phyloP scores from a whole-genome alignment of 495 filamentous ascomycete genomes.

The Neurospora tetraspora region DNA sequence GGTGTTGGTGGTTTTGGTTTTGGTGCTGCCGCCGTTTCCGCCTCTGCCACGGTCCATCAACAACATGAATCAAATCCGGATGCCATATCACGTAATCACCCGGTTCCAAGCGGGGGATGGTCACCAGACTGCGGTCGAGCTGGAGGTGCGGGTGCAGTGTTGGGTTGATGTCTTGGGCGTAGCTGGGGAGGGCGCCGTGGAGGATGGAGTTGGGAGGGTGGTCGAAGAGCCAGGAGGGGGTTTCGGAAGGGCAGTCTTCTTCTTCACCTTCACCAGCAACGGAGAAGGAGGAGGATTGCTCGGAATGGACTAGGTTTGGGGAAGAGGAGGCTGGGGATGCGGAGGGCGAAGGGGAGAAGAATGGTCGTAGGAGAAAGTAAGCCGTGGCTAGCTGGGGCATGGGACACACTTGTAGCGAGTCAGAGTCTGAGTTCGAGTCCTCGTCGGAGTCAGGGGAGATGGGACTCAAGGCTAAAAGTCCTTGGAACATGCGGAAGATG shows the following conservation, averaged over 20 bases:
- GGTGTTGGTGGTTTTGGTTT: background rate
- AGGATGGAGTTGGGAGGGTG: slow-evolving; percentile 42
- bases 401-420: slow-evolving; percentile 64
- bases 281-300: background rate
- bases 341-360: slow-evolving; percentile 49
- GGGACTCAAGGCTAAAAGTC: slow-evolving; percentile 64
- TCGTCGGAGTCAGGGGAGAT: slow-evolving; percentile 45
- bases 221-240: slow-evolving; percentile 23
- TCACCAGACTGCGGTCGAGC: slow-evolving; percentile 58
- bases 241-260: slow-evolving; percentile 13
- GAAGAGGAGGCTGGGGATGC: background rate
- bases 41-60: slow-evolving; percentile 9
- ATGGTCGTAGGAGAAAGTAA: slow-evolving; percentile 77
- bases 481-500: slow-evolving; percentile 83
- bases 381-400: slow-evolving; percentile 66
- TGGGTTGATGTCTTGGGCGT: slow-evolving; percentile 61
- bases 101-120: slow-evolving; percentile 60
- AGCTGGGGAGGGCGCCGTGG: slow-evolving; percentile 68
- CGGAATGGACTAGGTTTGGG: background rate
- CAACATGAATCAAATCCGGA: slow-evolving; percentile 46
- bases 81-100: slow-evolving; percentile 91
- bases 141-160: slow-evolving; percentile 68
- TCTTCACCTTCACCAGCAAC: slow-evolving; percentile 8
- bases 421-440: slow-evolving; percentile 23
- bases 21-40: slow-evolving; percentile 11